Base-by-base conservation (phyloP, 2,329 filamentous ascomycete species). In the Harringtonia lauricola region DNA sequence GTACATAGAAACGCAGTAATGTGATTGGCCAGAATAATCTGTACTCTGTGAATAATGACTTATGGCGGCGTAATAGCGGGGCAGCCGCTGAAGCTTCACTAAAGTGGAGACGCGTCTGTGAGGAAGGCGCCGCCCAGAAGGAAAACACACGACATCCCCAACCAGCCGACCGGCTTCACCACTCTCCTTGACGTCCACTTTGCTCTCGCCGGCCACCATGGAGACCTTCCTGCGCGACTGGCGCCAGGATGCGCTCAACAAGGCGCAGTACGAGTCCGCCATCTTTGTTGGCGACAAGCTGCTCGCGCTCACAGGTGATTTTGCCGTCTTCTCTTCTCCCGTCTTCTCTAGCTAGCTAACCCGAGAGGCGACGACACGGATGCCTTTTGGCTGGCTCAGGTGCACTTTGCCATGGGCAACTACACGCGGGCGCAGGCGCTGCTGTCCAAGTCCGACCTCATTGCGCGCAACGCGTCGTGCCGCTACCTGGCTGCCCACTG, bases 251-350 rank as follows among this genome's bases (percentile, higher is more conserved):
- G 89, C 90, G 59, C 71, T 95, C 57, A 90, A 94, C 66, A 92
- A 94, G 63, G 87, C 92, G 51, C 92, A 98, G 61, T 89, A 95
- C 63, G 90, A 96, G 52, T 86, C 90, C 29, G 92, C 92, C 58
- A 90, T 96, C 55, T 96, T 94, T 61, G 87, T 96, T 51, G 92
- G 88, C 51, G 92, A 98, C 72, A 98, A 98, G 69, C 73, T 98
- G 54, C 74, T 96, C 46, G 92, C 92, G 46, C 71, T 98, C 57
- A 96, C 90, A 31, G 86, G 90, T 95, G 64, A 52, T 29, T 34
- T 18, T 18, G 24, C 33, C 15, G 30, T 41, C 13, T 15, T 28
- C 15, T 19, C 14, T 8, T 47, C 42, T 44, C 31, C 35, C 48
- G 41, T 52, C 26, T 47, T 22, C 12, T 19, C 15, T n/a, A n/a